Conservation (phyloP, 2,329 filamentous ascomycete genomes). For the Fusarium dimerum region DNA sequence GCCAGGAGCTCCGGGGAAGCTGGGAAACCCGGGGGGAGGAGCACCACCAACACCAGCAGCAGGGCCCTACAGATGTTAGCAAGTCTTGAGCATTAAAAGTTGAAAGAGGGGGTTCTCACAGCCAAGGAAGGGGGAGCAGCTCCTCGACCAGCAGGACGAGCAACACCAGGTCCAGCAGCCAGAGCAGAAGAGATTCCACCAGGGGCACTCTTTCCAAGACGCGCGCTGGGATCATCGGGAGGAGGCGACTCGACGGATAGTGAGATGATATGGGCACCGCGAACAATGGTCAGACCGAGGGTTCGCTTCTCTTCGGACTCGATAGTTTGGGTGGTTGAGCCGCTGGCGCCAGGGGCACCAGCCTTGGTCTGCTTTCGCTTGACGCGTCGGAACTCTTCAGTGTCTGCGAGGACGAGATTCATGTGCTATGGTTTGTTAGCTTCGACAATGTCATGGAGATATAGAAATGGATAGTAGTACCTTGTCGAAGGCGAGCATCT, state of each 20-base stretch:
- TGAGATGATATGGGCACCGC: constrained; percentile 92
- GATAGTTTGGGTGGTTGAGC: constrained; percentile 65
- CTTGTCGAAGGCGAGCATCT: constrained; percentile 99
- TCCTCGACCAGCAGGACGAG: constrained; percentile 87
- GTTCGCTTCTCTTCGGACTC: constrained; percentile 97
- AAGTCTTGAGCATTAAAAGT: background rate
- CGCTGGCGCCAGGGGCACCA: constrained; percentile 62
- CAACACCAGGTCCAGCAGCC: constrained; percentile 83
- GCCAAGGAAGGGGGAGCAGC: constrained; percentile 73
- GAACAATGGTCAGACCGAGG: constrained; percentile 91
- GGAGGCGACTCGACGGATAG: constrained; percentile 94
- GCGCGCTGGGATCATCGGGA: constrained; percentile 86
- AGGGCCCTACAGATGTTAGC: constrained; percentile 59
- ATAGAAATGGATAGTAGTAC: constrained; percentile 44
- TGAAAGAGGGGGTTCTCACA: constrained; percentile 44
- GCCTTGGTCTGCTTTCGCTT: constrained; percentile 82
- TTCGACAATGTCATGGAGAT: background rate
- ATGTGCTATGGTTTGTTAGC: constrained; percentile 69
- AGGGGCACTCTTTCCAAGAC: constrained; percentile 76
- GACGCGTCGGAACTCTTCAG: constrained; percentile 92
- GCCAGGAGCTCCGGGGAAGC: constrained; percentile 52
- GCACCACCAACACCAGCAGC: constrained; percentile 79
- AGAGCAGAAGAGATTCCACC: constrained; percentile 71
- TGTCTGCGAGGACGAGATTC: constrained; percentile 98
- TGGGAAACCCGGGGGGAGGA: constrained; percentile 63